Percentiles rank a stretch among this genome's conserved stretches.
These are phyloP conservation scores for Ogataea corticis DNA, from an alignment of 805 yeast genomes.

Conservation along the genomic window DNA sequence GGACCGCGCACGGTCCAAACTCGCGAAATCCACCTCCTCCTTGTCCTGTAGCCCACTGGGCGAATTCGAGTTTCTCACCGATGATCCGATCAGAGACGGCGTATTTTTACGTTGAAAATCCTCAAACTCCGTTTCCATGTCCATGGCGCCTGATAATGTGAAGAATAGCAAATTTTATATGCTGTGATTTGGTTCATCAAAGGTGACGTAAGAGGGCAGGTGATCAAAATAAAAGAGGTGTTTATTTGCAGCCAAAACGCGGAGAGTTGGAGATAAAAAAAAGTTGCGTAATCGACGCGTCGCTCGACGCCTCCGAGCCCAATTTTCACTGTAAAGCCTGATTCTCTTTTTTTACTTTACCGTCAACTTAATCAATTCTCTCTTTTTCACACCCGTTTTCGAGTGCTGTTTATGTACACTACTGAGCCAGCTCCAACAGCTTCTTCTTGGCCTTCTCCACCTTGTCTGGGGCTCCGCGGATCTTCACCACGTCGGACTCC, in stretches of 20 bases:
- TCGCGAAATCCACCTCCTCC: conserved; percentile 10
- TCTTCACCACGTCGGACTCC: conserved; percentile 49
- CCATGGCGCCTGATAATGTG: conserved; percentile 34
- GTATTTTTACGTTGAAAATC: conserved; percentile 46
- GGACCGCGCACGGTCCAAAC: conserved; percentile 25
- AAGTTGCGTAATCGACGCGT: background rate
- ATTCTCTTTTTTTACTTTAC: no score
- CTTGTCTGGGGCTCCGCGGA: conserved; percentile 67
- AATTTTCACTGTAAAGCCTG: no score
- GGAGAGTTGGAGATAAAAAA: no score
- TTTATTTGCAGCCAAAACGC: background rate
- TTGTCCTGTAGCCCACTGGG: conserved; percentile 22
- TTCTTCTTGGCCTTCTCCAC: conserved; percentile 63
- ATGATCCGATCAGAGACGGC: conserved; percentile 56
- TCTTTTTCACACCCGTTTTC: conserved; percentile 23
- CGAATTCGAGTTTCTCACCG: conserved; percentile 35
- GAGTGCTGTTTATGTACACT: conserved; percentile 24
- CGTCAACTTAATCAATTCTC: no score
- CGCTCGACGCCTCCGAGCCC: background rate
- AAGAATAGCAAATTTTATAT: conserved; percentile 2
- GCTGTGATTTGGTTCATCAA: background rate
- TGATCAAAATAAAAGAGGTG: background rate
- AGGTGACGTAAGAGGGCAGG: no score
- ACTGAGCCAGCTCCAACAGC: conserved; percentile 60
- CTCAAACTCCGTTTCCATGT: conserved; percentile 53